phyloP scores from a whole-genome alignment of 1,284 basidiomycete genomes.

The Anthracocystis walkeri region DNA sequence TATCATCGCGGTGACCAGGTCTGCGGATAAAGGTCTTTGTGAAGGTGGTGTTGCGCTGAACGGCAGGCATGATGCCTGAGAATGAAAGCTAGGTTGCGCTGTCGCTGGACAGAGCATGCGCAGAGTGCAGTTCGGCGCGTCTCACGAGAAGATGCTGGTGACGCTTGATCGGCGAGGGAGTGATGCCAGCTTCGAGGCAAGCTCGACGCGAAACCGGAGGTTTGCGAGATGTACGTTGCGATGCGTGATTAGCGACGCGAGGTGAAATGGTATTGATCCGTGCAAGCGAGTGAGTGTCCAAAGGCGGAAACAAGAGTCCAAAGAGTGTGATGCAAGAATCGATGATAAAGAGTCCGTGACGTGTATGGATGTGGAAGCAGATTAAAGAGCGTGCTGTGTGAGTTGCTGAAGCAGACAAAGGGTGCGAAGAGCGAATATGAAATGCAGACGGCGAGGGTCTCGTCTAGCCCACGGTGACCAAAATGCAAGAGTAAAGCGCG shows the following conservation, averaged over 20 bases:
- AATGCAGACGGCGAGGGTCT: background rate
- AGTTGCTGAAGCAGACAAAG: no score
- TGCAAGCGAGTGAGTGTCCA: background rate
- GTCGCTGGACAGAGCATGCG: conserved; percentile 5
- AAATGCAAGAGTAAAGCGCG: background rate
- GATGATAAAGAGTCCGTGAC: conserved; percentile 2
- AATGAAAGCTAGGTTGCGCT: background rate
- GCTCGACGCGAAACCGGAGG: background rate
- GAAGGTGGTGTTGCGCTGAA: conserved; percentile 49
- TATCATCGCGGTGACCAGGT: conserved; percentile 53
- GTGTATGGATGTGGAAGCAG: background rate
- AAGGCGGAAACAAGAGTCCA: background rate
- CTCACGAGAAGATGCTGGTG: background rate
- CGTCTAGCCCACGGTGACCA: background rate
- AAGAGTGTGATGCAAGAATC: background rate
- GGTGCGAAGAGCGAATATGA: background rate
- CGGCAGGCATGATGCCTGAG: conserved; percentile 29
- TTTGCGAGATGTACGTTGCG: background rate
- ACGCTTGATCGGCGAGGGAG: background rate
- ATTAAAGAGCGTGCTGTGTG: conserved; percentile 7
- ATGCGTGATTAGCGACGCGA: background rate
- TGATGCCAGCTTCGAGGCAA: background rate
- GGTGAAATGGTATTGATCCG: background rate
- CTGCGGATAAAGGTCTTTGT: conserved; percentile 66
- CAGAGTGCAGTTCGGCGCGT: background rate